Percentiles rank a stretch among this genome's conserved stretches.
Conservation (phyloP, 208 protist species). For the Acanthamoeba quina region DNA sequence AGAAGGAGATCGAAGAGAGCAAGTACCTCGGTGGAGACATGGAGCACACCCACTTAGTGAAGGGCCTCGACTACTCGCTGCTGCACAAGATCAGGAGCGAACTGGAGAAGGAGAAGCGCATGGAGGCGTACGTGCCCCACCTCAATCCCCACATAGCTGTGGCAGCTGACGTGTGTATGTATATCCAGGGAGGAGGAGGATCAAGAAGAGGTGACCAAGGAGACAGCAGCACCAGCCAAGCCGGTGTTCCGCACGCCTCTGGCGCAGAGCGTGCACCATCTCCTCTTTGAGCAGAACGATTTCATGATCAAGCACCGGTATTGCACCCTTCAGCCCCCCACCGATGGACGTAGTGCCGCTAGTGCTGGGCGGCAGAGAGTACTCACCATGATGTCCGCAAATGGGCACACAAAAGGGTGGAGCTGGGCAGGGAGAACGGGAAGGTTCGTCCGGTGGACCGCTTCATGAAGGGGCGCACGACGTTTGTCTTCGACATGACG, state of each 20-base stretch:
- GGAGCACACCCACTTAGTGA: constrained; percentile 91
- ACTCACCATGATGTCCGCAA: neutral
- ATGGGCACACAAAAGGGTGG: neutral
- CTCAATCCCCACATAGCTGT: neutral
- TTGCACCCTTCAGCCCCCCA: neutral
- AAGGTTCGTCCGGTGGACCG: neutral
- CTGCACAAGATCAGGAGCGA: constrained; percentile 83
- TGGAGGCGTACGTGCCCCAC: neutral
- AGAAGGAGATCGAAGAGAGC: constrained; percentile 81
- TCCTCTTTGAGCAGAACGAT: constrained; percentile 48
- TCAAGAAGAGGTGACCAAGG: constrained; percentile 4
- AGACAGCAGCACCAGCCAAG: neutral
- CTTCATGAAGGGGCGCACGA: constrained; percentile 35
- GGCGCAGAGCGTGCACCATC: neutral
- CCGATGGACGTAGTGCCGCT: neutral
- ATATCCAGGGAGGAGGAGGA: neutral
- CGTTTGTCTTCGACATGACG: constrained; percentile 36
- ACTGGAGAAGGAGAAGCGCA: neutral
- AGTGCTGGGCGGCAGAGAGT: neutral
- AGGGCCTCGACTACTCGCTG: constrained; percentile 90
- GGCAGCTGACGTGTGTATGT: neutral
- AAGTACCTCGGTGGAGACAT: constrained; percentile 90
- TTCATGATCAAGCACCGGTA: constrained; percentile 50
- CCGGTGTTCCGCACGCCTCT: constrained; percentile 29
- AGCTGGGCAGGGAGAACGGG: constrained; percentile 8